Evolutionary conservation across 2,329 filamentous ascomycete genomes (phyloP), one percentile per base, ranked within the genome.

Genomic region (Fusarium sp.): DNA sequence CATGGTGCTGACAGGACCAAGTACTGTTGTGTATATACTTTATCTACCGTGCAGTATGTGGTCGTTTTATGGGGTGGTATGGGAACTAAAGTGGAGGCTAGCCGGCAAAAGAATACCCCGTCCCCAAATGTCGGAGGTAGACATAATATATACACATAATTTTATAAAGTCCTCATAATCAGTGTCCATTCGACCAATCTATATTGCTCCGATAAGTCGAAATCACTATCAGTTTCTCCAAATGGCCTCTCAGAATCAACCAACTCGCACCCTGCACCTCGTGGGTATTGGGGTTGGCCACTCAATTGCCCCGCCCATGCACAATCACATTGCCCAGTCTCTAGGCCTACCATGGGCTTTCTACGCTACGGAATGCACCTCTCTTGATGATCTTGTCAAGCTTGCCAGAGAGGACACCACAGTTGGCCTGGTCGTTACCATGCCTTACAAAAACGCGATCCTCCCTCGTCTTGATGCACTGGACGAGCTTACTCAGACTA

Each of bases 281-380:
- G 58, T 55, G 10, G 58, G 58, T 19, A 62, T 62, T 32, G 58
- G 58, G 2, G 58, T 62, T 10, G 58, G 58, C 0, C 58, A 62
- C 19, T 62, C 58, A 3, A 62, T 62, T 5, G 58, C 58, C 11
- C 58, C 58, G 2, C 56, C 58, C 1, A 62, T 62, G 58, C 58
- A 62, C 40, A 62, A 62, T 14, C 35, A 55, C 7, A 62, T 62
- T 1, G 56, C 58, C 4, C 17, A 43, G 5, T 62, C 58, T 4
- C 27, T 62, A 6, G 56, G 47, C 0, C 35, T 62, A 6, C 56
- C 56, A 47, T 62, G 58, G 58, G 62, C 41, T 0, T 62, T 62
- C 3, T 47, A 62, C 1, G 56, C 58, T 1, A 62, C 56, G 22
- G 58, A 62, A 47, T 55, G 58, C 2, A 8, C 7, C 0, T 62